A percentile compares a stretch with the other conserved stretches of the same genome.
These are phyloP conservation scores for Tilletia setariae DNA, from an alignment of 1,284 basidiomycete genomes.

Conservation along the genomic window DNA sequence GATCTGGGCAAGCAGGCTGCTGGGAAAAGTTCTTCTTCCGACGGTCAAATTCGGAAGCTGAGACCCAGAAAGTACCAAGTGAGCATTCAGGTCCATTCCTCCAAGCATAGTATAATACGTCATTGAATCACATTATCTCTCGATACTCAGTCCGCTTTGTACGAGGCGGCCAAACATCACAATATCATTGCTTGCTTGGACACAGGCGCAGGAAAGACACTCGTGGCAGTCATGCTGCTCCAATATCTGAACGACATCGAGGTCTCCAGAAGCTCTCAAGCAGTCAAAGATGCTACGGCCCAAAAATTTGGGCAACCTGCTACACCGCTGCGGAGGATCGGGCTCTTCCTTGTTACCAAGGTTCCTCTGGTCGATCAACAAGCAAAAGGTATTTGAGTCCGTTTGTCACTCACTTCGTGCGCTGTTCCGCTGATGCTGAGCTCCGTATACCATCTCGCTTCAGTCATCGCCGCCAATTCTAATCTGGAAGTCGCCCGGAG, in stretches of 20 bases:
- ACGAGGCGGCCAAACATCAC: conserved; percentile 16
- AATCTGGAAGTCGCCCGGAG: conserved; percentile 23
- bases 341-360: conserved; percentile 36
- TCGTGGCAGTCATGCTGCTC: conserved; percentile 39
- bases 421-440: not conserved
- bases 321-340: not conserved
- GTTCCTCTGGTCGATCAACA: conserved; percentile 45
- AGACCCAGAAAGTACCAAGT: conserved; percentile 10
- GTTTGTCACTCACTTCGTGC: not conserved
- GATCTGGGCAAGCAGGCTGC: not conserved
- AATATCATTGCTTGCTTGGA: conserved; percentile 42
- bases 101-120: no score
- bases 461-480: conserved; percentile 35
- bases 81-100: no score
- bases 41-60: not conserved
- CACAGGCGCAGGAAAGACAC: conserved; percentile 45
- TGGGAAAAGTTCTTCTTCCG: not conserved
- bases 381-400: conserved; percentile 14
- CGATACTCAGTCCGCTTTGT: conserved; percentile 25
- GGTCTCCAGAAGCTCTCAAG: not conserved
- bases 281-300: not conserved
- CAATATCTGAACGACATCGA: conserved; percentile 26
- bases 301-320: not conserved
- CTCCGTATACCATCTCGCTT: not conserved
- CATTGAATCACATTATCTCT: conserved; percentile 18